Base-by-base conservation (phyloP, 2,329 filamentous ascomycete species). In the Aureobasidium sp. region DNA sequence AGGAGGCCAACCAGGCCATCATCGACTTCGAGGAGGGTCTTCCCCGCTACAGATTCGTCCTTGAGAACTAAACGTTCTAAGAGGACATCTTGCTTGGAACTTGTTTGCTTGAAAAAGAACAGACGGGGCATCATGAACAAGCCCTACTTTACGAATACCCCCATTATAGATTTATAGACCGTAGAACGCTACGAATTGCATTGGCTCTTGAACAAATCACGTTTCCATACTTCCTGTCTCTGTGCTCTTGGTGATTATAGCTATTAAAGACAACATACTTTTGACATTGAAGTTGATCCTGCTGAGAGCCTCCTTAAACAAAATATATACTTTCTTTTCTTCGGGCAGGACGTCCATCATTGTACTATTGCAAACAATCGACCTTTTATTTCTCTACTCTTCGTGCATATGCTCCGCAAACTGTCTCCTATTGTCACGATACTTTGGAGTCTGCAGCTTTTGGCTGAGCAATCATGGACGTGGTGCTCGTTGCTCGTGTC, bases 11-110 rank as follows among this genome's bases (percentile, higher is more conserved):
- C 71, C 69, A 80, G 70, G 77, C 77, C 3, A 72, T 86, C 26
- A 66, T 84, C 27, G 83, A 87, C 63, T 80, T 86, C 75, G 79
- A 82, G 20, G 72, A 74, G 0, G 84, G 83, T 1, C 81, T 83
- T 70, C 80, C 74, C 43, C 73, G 78, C 62, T 80, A 79, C 67
- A 71, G 77, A 59, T 74, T 70, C 66, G 69, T 71, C 15, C 66
- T 75, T 43, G 72, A 74, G 41, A 77, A 77, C 66, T 69, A 74
- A 52, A 9, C 10, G 36, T 50, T 57, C 5, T 63, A 24, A 53
- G 29, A 52, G 2, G 32, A 20, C 15, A 5, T 55, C 24, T 56
- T 56, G 51, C 15, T 55, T 52, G 29, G 48, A 36, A 26, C 27
- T 29, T 27, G 44, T 17, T 55, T 52, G 50, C 50, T 55, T 55